Percentiles rank a stretch among this genome's conserved stretches.
Conservation (phyloP, 177 flowering plant genomes). For the Vitis hybrid region DNA sequence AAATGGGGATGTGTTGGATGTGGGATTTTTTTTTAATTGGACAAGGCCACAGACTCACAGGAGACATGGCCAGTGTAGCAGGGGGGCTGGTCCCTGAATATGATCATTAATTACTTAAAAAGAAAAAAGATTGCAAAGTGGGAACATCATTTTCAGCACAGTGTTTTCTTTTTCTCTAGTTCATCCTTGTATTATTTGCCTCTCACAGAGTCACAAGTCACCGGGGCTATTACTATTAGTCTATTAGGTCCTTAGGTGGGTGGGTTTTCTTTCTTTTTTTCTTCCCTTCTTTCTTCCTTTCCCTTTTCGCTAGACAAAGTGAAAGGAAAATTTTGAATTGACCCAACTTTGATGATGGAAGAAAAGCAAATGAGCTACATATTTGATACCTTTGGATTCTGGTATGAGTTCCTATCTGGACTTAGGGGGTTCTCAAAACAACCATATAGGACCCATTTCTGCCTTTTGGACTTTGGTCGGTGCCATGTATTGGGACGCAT, state of each 20-base stretch:
- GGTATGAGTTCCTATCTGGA: constrained; percentile 13
- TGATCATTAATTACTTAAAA: not conserved
- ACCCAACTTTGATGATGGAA: constrained; percentile 10
- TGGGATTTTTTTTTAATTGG: no score
- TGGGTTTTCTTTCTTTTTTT: not conserved
- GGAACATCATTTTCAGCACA: constrained; percentile 13
- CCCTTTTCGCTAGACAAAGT: not conserved
- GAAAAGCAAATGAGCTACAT: not conserved
- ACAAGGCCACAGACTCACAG: no score
- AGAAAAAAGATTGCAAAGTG: not conserved
- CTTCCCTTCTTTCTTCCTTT: not conserved
- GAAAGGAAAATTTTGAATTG: not conserved
- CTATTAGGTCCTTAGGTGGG: not conserved
- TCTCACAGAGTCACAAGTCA: not conserved
- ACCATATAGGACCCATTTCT: constrained; percentile 9
- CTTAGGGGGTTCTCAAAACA: not conserved
- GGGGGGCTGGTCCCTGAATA: not conserved
- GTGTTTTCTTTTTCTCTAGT: not conserved
- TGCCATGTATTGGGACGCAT: not conserved
- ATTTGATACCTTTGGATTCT: not conserved
- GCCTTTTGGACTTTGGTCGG: constrained; percentile 19
- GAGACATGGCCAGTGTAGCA: no score
- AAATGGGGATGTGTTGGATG: no score
- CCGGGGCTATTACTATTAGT: not conserved
- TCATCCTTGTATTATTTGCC: constrained; percentile 8